Base-by-base conservation (phyloP, 164 flowering plant genomes). In the Nymphaea thermarum region DNA sequence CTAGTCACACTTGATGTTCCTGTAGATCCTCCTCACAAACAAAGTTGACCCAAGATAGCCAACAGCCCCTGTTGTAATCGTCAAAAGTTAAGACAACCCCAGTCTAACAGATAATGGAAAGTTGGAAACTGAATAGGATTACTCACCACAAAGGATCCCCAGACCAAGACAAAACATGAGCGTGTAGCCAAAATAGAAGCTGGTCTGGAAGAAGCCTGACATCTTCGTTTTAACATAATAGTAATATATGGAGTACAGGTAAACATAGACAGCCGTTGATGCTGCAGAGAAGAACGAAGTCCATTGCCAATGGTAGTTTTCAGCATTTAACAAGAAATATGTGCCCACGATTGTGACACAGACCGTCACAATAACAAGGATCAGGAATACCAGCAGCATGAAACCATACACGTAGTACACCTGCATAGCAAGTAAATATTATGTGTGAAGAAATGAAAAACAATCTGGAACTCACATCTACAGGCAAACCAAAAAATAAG, bases 251-350 rank as follows among this genome's bases (percentile, higher is more conserved):
- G 99, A 91, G 74, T 94, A 94, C 76, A 94, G 77, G 82, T 86
- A 94, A 47, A 91, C 99, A 67, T 94, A 94, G 76, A 91, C 82
- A 44, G 95, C 96, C 10, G 97, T 94, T 36, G 99, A 94, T 25
- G 97, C 96, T 66, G 99, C 99, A n/a, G 99, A 94, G 82, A 84
- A 90, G 80, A 94, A 94, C 36, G 99, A 94, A 43, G 99, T 94
- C 99, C 99, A 94, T 66, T 90, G 94, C 99, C 99, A 94, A 78
- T 91, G 99, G 76, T 94, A 94, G 76, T 94, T 94, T 83, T 94
- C 99, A 44, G 99, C 99, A 81, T 94, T 94, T 62, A 94, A 79
- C 82, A 94, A 78, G 88, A 89, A 87, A 73, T 93, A 94, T 67
- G 96, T 88, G 2, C 97, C 99, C 75, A 94, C 97, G 73, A 94